A percentile compares a stretch with the other conserved stretches of the same genome.
phyloP scores from a whole-genome alignment of 2,329 filamentous ascomycete species.

The Aspergillus fructus region DNA sequence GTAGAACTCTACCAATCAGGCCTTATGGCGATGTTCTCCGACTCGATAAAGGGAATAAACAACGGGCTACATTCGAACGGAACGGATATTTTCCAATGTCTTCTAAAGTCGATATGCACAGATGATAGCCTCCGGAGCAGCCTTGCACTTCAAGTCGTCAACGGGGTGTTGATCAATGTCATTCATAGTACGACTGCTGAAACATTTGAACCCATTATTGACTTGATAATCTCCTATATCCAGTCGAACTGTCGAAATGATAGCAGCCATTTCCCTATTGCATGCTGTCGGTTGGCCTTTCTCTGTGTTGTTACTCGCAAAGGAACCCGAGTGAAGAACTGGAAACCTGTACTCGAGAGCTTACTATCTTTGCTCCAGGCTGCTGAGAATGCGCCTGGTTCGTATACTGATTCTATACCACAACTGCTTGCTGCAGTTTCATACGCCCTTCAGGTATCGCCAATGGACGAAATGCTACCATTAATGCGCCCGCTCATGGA shows the following conservation, averaged over 20 bases:
- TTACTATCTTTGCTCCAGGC: constrained; percentile 55
- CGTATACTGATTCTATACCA: constrained; percentile 28
- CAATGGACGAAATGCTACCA: constrained; percentile 75
- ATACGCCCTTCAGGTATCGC: constrained; percentile 71
- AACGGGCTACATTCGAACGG: constrained; percentile 59
- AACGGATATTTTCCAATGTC: constrained; percentile 51
- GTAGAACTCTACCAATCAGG: constrained; percentile 73
- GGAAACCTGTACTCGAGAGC: constrained; percentile 63
- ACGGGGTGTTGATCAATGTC: constrained; percentile 74
- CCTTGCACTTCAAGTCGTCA: constrained; percentile 61
- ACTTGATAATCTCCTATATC: constrained; percentile 58
- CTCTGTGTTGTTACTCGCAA: constrained; percentile 76
- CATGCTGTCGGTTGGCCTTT: constrained; percentile 47
- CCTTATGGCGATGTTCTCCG: constrained; percentile 87
- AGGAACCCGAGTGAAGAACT: constrained; percentile 70
- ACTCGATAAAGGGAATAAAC: constrained; percentile 68
- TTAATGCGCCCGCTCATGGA: constrained; percentile 66
- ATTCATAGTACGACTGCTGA: constrained; percentile 78
- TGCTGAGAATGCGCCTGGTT: constrained; percentile 22
- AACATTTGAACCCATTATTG: constrained; percentile 68
- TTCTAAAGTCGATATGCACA: constrained; percentile 42
- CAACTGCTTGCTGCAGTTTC: constrained; percentile 51
- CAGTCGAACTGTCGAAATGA: constrained; percentile 33
- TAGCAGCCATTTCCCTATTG: constrained; percentile 41
- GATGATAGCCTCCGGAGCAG: constrained; percentile 29